These are phyloP conservation scores for Coccinonectria pachysandricola DNA, from an alignment of 2,329 filamentous ascomycete species.

Conservation along the genomic window DNA sequence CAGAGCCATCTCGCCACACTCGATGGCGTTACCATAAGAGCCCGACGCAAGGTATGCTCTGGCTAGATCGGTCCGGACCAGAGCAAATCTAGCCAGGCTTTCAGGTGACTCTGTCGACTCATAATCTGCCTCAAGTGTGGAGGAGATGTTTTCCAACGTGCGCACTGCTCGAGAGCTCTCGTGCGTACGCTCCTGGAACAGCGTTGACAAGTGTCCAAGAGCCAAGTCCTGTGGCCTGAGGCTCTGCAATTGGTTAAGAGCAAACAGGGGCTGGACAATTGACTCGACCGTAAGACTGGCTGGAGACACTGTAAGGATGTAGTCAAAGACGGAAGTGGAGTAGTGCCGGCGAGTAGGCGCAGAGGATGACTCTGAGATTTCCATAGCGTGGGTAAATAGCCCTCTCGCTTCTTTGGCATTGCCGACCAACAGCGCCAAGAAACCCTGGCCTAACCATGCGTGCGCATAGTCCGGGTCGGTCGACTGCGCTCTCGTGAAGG, in stretches of 20 bases:
- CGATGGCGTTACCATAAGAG: constrained; percentile 57
- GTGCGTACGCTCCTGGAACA: constrained; percentile 72
- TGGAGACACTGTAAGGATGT: constrained; percentile 51
- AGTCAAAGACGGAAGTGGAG: constrained; percentile 71
- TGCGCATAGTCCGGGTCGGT: constrained; percentile 88
- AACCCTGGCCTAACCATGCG: constrained; percentile 88
- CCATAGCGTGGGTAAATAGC: constrained; percentile 88
- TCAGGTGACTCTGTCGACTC: constrained; percentile 70
- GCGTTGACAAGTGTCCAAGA: constrained; percentile 65
- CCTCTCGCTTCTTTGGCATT: constrained; percentile 68
- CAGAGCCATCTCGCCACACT: constrained; percentile 72
- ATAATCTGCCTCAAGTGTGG: constrained; percentile 66
- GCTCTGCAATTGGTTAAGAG: constrained; percentile 67
- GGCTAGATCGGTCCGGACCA: constrained; percentile 78
- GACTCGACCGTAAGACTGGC: constrained; percentile 40
- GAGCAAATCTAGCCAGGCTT: constrained; percentile 64
- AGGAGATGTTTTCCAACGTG: constrained; percentile 56
- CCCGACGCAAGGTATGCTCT: constrained; percentile 67
- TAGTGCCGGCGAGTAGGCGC: constrained; percentile 69
- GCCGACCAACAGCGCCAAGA: constrained; percentile 69
- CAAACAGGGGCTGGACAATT: constrained; percentile 81
- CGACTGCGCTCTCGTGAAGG: constrained; percentile 84
- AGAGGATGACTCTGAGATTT: constrained; percentile 73
- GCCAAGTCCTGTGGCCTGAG: constrained; percentile 61
- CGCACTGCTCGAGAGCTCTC: constrained; percentile 55